phyloP scores from a whole-genome alignment of 805 yeast genomes.

The Starmera caribaea region DNA sequence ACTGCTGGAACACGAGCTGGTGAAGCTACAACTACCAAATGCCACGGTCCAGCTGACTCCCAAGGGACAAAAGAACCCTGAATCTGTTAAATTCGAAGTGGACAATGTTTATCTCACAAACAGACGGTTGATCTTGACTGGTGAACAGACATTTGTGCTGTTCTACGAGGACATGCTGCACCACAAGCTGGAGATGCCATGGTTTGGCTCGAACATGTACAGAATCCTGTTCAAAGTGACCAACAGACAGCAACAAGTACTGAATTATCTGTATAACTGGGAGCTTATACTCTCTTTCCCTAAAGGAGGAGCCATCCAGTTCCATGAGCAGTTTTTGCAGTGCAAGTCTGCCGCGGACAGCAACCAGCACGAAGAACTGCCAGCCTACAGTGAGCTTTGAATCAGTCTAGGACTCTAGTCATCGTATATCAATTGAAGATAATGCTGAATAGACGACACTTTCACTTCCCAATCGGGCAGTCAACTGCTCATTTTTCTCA shows the following conservation, averaged over 20 bases:
- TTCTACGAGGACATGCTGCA: constrained; percentile 22
- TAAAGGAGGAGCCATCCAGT: constrained; percentile 39
- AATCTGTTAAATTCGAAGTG: constrained; percentile 21
- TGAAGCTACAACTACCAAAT: constrained; percentile 9
- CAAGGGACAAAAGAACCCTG: constrained; percentile 13
- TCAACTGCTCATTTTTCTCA: too few species aligned
- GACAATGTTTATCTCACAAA: constrained; percentile 29
- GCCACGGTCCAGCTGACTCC: constrained; percentile 9
- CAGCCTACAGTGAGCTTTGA: constrained; percentile 23
- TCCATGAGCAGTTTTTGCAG: constrained; percentile 24
- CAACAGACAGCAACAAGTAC: constrained; percentile 21
- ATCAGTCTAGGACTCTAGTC: neutral
- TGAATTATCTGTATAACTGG: constrained; percentile 28
- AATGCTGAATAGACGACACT: neutral
- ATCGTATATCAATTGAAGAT: neutral
- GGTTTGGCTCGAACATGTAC: constrained; percentile 47
- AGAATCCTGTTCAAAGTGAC: constrained; percentile 28
- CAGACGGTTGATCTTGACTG: constrained; percentile 29
- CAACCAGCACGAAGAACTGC: constrained; percentile 34
- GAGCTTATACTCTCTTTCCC: constrained; percentile 29
- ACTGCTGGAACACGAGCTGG: constrained; percentile 16
- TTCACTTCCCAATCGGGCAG: constrained; percentile 2
- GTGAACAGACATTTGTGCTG: constrained; percentile 22
- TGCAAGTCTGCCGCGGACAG: constrained; percentile 27
- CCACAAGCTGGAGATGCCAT: constrained; percentile 35